phyloP scores from a whole-genome alignment of 75 land plant genomes.

The Sequoia sempervirens region DNA sequence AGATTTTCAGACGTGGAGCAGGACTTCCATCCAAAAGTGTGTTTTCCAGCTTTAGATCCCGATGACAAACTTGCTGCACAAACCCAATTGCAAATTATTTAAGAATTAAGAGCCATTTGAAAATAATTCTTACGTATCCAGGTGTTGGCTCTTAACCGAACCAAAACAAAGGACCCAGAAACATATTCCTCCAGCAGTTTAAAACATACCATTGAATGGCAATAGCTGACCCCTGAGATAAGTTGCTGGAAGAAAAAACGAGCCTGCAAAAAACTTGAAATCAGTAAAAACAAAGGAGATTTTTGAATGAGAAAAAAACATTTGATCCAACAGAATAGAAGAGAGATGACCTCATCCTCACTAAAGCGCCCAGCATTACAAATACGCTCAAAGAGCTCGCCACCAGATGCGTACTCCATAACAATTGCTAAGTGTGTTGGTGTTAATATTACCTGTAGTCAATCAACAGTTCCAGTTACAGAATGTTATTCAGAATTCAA shows the following conservation, averaged over 20 bases:
- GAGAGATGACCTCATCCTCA: slow-evolving; percentile 60
- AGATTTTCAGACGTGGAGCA: slow-evolving; percentile 68
- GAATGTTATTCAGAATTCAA: neutral
- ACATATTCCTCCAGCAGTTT: neutral
- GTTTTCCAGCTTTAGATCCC: slow-evolving; percentile 77
- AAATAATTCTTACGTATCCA: neutral
- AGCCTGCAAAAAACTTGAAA: slow-evolving; percentile 22
- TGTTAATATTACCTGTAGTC: slow-evolving; percentile 65
- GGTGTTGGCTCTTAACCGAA: neutral
- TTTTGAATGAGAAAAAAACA: neutral
- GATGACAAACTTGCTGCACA: slow-evolving; percentile 57
- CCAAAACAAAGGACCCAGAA: slow-evolving; percentile 4
- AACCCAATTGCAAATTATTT: slow-evolving; percentile 1
- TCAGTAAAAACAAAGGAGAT: neutral
- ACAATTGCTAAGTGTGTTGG: slow-evolving; percentile 90
- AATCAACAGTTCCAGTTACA: neutral
- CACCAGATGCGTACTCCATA: slow-evolving; percentile 84
- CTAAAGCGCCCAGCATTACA: slow-evolving; percentile 72
- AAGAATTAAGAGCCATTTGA: neutral
- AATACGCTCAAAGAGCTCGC: slow-evolving; percentile 80
- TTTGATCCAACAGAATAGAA: neutral
- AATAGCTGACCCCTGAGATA: slow-evolving; percentile 49
- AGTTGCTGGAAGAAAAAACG: slow-evolving; percentile 53
- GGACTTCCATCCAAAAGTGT: slow-evolving; percentile 75
- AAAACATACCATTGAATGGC: slow-evolving; percentile 40